Base-by-base conservation (phyloP, 495 filamentous ascomycete genomes). In the Hypoxylon subgilvum region DNA sequence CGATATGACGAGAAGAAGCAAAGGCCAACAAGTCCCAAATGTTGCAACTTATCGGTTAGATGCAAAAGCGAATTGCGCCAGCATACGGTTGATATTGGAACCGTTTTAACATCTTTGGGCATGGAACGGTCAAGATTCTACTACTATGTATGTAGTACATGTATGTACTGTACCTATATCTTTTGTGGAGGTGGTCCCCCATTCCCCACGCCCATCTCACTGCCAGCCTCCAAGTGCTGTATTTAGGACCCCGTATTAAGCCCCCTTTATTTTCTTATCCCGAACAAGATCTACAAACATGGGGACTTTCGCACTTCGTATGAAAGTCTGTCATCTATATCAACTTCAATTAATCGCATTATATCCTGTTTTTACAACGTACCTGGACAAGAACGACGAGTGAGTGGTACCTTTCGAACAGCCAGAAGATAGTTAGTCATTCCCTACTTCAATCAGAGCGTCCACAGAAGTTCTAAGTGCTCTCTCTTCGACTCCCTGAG, bases 1-100 rank as follows among this genome's bases (percentile, higher is more conserved):
- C 44, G 53, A 64, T 64, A 53, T 58, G n/a, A 25, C 39, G 10
- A 27, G 27, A 35, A 36, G 44, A 30, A 64, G 54, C 54, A 59
- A 21, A 58, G 61, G 21, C 61, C 61, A 59, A 23, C 36, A 21
- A 27, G 17, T 59, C 40, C 54, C 50, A 52, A 55, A 6, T 28
- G 44, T 34, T 43, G 44, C 27, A 16, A 16, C 10, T 16, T 50
- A 57, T 55, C 54, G 43, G 38, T 58, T 46, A 53, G 44, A 50
- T 45, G 54, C 43, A 51, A 57, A 58, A 22, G 47, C 49, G 7
- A 49, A 61, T 61, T 22, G 27, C 38, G 38, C 31, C 38, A 54
- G 41, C 39, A 56, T 16, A 52, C 47, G 51, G 16, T 32, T 30
- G 30, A 35, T 47, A 32, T 27, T 35, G 31, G 7, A 34, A 4